A percentile compares a stretch with the other conserved stretches of the same genome.
These are phyloP conservation scores for Bipolaris bicolor DNA, from an alignment of 2,329 filamentous ascomycete species.

Conservation along the genomic window DNA sequence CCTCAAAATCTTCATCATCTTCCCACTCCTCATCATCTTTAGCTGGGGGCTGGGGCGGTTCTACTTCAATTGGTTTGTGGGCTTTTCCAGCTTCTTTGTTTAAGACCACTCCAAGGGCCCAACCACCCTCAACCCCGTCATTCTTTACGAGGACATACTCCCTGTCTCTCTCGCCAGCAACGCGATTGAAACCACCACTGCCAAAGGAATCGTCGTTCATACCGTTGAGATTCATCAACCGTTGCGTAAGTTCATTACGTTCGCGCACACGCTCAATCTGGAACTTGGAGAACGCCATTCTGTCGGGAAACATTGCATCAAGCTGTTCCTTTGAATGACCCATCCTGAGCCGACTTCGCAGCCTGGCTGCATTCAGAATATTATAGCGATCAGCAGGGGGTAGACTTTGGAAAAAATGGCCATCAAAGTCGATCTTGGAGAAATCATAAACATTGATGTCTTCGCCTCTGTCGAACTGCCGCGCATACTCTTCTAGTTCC, in stretches of 20 bases:
- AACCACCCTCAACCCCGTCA: conserved; percentile 91
- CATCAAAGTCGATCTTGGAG: conserved; percentile 97
- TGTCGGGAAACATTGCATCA: conserved; percentile 94
- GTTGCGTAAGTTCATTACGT: conserved; percentile 91
- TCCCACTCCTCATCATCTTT: conserved; percentile 69
- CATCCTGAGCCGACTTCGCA: conserved; percentile 90
- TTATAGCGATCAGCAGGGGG: conserved; percentile 93
- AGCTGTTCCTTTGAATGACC: conserved; percentile 95
- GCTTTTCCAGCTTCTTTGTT: conserved; percentile 79
- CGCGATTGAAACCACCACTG: conserved; percentile 65
- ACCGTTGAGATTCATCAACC: conserved; percentile 91
- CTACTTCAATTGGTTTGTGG: conserved; percentile 91
- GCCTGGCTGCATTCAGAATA: conserved; percentile 89
- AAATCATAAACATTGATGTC: conserved; percentile 91
- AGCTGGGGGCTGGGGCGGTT: conserved; percentile 60
- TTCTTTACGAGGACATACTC: conserved; percentile 98
- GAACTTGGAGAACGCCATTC: conserved; percentile 96
- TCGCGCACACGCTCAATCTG: conserved; percentile 94
- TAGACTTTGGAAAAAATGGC: conserved; percentile 90
- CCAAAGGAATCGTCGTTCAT: conserved; percentile 80
- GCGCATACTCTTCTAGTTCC: conserved; percentile 90
- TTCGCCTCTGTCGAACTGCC: conserved; percentile 89
- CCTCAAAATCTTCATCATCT: conserved; percentile 84
- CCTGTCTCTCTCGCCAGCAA: conserved; percentile 84
- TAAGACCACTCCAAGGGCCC: conserved; percentile 92